These are phyloP conservation scores for Ephemerocybe angulata DNA, from an alignment of 768 basidiomycete genomes.

Conservation along the genomic window DNA sequence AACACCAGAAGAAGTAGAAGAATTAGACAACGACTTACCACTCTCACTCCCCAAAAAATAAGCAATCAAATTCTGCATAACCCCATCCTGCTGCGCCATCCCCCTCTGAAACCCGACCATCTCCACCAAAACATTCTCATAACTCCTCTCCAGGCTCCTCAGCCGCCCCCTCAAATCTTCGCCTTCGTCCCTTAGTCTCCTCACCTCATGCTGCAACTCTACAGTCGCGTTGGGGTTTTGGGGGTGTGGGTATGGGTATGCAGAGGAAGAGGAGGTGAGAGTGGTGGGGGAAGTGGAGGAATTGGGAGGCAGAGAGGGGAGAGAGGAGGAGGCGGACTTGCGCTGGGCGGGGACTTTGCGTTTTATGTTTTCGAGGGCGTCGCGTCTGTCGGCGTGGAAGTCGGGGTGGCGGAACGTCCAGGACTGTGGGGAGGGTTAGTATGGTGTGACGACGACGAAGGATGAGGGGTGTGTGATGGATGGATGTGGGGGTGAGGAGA, in stretches of 20 bases:
- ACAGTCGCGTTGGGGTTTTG: constrained; percentile 10
- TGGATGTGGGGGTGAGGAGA: background rate
- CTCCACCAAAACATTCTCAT: constrained; percentile 34
- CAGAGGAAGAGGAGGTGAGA: constrained; percentile 19
- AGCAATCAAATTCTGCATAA: constrained; percentile 78
- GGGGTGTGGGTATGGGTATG: constrained; percentile 10
- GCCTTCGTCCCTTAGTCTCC: constrained; percentile 29
- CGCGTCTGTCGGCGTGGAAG: constrained; percentile 52
- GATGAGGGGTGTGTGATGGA: background rate
- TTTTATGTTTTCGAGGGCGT: constrained; percentile 57
- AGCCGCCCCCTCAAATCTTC: constrained; percentile 33
- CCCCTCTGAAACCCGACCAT: constrained; percentile 36
- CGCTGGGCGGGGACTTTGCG: constrained; percentile 56
- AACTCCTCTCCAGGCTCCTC: constrained; percentile 35
- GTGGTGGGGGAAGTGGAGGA: constrained; percentile 21
- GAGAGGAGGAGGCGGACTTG: constrained; percentile 37
- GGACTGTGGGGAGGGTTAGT: constrained; percentile 27
- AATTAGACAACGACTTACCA: constrained; percentile 27
- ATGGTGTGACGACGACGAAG: background rate
- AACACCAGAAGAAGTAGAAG: background rate
- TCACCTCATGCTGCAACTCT: constrained; percentile 21
- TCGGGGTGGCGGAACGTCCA: constrained; percentile 62
- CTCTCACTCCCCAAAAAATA: constrained; percentile 74
- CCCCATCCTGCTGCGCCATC: constrained; percentile 75
- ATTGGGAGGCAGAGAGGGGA: constrained; percentile 16